Evolutionary conservation across 2,329 filamentous ascomycete genomes (phyloP), one percentile per base, ranked within the genome.

Genomic region (Trichoderma pleuroti): DNA sequence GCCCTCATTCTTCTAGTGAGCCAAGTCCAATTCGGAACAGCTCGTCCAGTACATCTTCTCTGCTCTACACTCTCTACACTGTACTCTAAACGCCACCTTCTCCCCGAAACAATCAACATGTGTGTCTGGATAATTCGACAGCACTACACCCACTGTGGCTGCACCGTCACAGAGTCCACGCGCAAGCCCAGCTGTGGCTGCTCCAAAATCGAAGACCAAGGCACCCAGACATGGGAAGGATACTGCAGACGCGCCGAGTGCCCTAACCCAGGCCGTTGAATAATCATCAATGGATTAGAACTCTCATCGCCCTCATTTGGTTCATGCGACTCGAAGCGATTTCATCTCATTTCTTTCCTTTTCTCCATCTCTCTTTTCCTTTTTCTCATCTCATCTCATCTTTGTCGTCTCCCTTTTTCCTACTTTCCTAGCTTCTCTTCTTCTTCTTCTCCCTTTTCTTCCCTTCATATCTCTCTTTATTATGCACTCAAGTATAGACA

Each of bases 61-160:
- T 66, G n/a, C 52, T 67, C 64, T 26, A 4, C 30, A 14, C 16
- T 28, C 18, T 10, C 7, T 36, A 9, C 18, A 30, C 26, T 52
- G 18, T 26, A 49, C 52, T 26, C 30, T 14, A 26, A 26, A 26
- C 26, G 32, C n/a, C 34, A 57, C 42, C 5, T 12, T 34, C 24
- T 34, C 39, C 62, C 28, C 34, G 57, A 66, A 49, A 54, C 24
- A 60, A 56, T 54, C 74, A 80, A 18, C 70, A 81, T 81, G 80
- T 81, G 80, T 73, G 66, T 76, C 73, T 81, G 79, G 78, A 73
- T 74, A 34, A 76, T 76, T 24, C 77, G 76, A 52, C 74, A 81
- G 71, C 62, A 68, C 72, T 81, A 77, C 78, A 76, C 76, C 54
- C 59, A 63, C 61, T 81, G 80, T 71, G 79, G 79, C 64, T 81